Evolutionary conservation across 805 yeast species (phyloP).

Genomic region (Sugiyamaella chiloensis): DNA sequence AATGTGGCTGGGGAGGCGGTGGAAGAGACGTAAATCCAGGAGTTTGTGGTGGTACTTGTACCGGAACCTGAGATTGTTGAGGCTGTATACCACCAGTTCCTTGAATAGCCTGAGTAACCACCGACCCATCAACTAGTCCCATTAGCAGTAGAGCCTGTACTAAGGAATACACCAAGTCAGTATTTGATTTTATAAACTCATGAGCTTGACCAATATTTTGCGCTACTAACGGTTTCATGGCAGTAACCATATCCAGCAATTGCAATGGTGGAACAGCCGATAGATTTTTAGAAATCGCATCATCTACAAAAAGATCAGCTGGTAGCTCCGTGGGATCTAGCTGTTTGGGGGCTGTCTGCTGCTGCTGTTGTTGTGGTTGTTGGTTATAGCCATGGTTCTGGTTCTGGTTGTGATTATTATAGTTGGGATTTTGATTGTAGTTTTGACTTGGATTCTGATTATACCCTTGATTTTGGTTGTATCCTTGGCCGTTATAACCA

Average conservation of each 20-base stretch:
- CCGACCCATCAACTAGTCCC: constrained; percentile 34
- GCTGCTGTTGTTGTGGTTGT: constrained; percentile 7
- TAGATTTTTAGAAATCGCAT: constrained; percentile 47
- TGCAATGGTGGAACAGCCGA: constrained; percentile 48
- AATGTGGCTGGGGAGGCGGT: neutral
- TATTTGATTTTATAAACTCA: constrained; percentile 54
- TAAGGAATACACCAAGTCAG: constrained; percentile 72
- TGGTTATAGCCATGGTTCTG: constrained; percentile 16
- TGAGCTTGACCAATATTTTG: constrained; percentile 52
- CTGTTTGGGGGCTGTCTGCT: neutral
- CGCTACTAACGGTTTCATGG: constrained; percentile 55
- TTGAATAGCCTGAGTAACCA: constrained; percentile 25
- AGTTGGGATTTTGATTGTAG: neutral
- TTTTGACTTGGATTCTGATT: neutral
- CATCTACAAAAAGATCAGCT: constrained; percentile 33
- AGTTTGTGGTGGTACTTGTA: constrained; percentile 10
- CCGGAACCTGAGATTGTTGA: constrained; percentile 13
- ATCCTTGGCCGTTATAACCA: constrained; percentile 10
- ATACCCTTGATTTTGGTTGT: constrained; percentile 9
- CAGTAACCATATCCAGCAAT: constrained; percentile 48
- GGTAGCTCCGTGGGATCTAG: constrained; percentile 35
- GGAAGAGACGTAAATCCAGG: constrained; percentile 5
- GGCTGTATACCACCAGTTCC: constrained; percentile 5
- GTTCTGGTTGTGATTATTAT: neutral
- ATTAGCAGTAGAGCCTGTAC: constrained; percentile 60